Base-by-base conservation (phyloP, 441 rosid genomes). In the Eruca vesicaria region DNA sequence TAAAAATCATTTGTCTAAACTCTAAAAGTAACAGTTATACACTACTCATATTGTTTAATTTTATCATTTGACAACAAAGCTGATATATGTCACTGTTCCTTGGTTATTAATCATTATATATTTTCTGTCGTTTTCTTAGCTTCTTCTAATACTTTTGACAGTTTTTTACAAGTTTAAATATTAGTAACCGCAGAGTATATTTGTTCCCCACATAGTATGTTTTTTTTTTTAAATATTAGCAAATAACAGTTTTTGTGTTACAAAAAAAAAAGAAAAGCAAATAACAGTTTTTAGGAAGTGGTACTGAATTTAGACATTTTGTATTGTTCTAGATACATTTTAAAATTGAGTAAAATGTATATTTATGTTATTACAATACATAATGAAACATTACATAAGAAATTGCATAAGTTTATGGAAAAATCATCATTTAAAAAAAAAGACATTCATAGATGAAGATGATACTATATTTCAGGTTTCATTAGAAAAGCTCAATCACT, bases 111-210 rank as follows among this genome's bases (percentile, higher is more conserved):
- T 16, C 68, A 26, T 58, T 64, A 16, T 58, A 43, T 71, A 21
- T 21, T 57, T 0, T 45, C 43, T 65, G 63, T 77, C 76, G 56
- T 77, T 77, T 77, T 77, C 72, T 23, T 21, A 64, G 63, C 41
- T 63, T 69, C 12, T 32, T 21, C 16, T 15, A 9, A 43, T 64
- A 55, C 21, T 31, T 1, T 33, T 63, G 65, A 31, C 60, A 57
- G 20, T 15, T 69, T 60, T 26, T 5, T 5, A 29, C 32, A 69
- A 41, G 35, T 43, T 6, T 15, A 43, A 43, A 56, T 62, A 70
- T 69, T 20, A 64, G 23, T 45, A 56, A 31, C 63, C 32, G 14
- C 8, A 5, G 43, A 63, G 31, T 31, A 59, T 59, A 56, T 18
- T 29, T 61, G 26, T 69, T 50, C 41, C 1, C 35, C 29, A 19